Percentiles rank a stretch among this genome's conserved stretches.
phyloP scores from a whole-genome alignment of 352 stramenopile genomes.

The Pythium apleroticum region DNA sequence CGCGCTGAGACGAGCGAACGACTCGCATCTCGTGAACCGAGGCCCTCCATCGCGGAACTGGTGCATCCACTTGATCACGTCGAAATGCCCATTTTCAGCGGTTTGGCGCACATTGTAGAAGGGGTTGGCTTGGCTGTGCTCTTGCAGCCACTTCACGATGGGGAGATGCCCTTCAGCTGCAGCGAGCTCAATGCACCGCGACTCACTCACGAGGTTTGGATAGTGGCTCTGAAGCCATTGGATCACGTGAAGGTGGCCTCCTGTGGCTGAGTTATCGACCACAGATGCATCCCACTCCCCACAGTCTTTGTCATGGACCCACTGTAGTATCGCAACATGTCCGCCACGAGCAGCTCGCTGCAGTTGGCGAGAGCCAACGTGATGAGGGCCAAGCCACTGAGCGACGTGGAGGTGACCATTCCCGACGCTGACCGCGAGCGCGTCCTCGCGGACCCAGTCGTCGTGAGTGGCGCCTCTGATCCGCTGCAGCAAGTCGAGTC shows the following conservation, averaged over 20 bases:
- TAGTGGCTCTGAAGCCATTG: conserved; percentile 6
- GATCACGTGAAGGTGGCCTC: conserved; percentile 2
- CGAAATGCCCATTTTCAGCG: not conserved
- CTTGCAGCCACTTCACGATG: not conserved
- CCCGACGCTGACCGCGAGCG: conserved; percentile 6
- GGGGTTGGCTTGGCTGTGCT: not conserved
- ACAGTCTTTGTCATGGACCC: conserved; percentile 19
- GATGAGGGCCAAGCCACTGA: conserved; percentile 9
- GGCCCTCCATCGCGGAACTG: not conserved
- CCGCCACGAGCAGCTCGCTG: conserved; percentile 13
- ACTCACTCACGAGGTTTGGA: not conserved
- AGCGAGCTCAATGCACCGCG: not conserved
- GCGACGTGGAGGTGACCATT: conserved; percentile 17
- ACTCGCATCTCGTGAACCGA: not conserved
- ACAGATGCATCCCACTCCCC: conserved; percentile 14
- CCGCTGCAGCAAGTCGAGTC: conserved; percentile 16
- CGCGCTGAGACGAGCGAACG: not conserved
- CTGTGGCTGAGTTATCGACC: conserved; percentile 1
- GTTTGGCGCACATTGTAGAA: not conserved
- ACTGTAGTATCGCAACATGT: conserved; percentile 15
- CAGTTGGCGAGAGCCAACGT: conserved; percentile 4
- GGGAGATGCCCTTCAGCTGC: not conserved
- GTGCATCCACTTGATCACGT: not conserved
- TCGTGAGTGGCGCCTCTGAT: not conserved
- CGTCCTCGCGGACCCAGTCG: conserved; percentile 2